phyloP scores from a whole-genome alignment of 345 rosid genomes.

The Erysimum cheiranthoides region DNA sequence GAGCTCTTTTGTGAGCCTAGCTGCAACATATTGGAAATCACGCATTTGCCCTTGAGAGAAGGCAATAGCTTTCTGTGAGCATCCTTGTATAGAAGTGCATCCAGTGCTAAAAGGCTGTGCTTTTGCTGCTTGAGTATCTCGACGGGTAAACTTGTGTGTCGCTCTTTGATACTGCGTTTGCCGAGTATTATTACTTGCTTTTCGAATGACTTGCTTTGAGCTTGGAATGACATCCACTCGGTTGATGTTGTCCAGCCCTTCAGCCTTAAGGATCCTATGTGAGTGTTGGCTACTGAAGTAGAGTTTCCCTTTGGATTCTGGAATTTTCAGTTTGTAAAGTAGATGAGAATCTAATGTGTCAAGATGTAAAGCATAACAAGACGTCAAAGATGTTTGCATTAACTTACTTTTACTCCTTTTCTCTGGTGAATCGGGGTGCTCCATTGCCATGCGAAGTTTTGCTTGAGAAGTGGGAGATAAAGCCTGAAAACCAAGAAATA shows the following conservation, averaged over 20 bases:
- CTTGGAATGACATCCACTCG: conserved; percentile 47
- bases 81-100: conserved; percentile 52
- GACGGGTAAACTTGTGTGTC: conserved; percentile 50
- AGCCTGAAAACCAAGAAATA: conserved; percentile 54
- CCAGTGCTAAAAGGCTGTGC: conserved; percentile 44
- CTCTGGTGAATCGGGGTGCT: conserved; percentile 50
- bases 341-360: conserved; percentile 27
- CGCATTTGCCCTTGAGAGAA: conserved; percentile 82
- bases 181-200: conserved; percentile 21
- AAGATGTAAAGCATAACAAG: background rate
- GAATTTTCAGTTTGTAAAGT: conserved; percentile 14
- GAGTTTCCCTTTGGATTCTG: conserved; percentile 67
- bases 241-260: conserved; percentile 53
- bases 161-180: conserved; percentile 38
- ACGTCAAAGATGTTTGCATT: conserved; percentile 7
- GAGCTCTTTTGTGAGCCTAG: conserved; percentile 68
- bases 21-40: conserved; percentile 62
- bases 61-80: conserved; percentile 69
- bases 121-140: conserved; percentile 21
- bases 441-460: conserved; percentile 69
- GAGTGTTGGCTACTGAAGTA: conserved; percentile 53
- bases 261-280: conserved; percentile 50
- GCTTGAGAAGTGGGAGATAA: conserved; percentile 84
- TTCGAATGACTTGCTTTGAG: conserved; percentile 47
- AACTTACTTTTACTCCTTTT: conserved; percentile 61